Evolutionary conservation across 768 basidiomycete species (phyloP).

Genomic region (Crepidotus variabilis): DNA sequence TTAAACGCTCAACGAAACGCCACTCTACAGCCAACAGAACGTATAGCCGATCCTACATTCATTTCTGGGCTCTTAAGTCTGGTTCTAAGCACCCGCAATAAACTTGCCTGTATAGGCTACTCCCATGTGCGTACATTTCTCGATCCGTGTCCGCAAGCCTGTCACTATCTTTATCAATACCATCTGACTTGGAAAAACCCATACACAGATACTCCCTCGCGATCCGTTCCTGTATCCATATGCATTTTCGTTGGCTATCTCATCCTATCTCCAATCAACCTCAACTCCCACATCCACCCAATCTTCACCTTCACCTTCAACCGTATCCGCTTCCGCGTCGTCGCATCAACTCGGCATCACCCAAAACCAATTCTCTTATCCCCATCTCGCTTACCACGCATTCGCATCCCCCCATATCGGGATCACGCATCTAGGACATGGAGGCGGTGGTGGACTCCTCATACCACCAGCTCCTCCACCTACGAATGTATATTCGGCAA

Average conservation of each 20-base stretch:
- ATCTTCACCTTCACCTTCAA: constrained; percentile 17
- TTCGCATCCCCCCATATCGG: no score
- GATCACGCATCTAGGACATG: no score
- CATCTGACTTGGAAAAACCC: no score
- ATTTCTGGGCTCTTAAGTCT: constrained; percentile 70
- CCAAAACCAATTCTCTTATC: not conserved
- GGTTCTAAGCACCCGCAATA: constrained; percentile 65
- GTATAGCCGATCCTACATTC: constrained; percentile 68
- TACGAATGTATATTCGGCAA: no score
- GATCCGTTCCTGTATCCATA: constrained; percentile 78
- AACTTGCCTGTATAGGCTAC: constrained; percentile 53
- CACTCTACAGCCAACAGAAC: constrained; percentile 58
- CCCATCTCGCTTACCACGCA: no score
- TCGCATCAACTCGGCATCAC: not conserved
- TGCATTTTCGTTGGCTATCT: constrained; percentile 30
- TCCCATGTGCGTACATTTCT: constrained; percentile 10
- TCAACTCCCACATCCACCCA: constrained; percentile 9
- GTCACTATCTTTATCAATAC: no score
- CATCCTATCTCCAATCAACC: not conserved
- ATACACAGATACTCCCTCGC: constrained; percentile 42
- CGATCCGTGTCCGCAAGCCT: no score
- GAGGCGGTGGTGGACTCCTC: no score
- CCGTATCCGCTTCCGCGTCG: constrained; percentile 3
- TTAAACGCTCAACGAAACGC: not conserved
- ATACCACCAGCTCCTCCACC: no score